phyloP scores from a whole-genome alignment of 202 grass and related monocot genomes.

The Zizania palustris region DNA sequence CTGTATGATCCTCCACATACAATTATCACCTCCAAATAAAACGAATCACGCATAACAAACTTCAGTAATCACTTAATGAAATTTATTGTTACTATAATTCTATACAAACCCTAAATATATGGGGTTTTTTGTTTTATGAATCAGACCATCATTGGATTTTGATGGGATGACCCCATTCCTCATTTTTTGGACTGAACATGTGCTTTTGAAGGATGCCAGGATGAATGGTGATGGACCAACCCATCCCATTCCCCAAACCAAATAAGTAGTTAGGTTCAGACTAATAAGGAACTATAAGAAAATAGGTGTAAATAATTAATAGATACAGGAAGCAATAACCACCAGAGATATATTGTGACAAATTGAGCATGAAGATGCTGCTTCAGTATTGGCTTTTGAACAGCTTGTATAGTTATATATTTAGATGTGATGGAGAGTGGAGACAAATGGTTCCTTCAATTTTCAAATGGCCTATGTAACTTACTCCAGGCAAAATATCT shows the following conservation, averaged over 20 bases:
- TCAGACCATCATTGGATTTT: neutral
- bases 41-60: neutral
- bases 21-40: slow-evolving; percentile 71
- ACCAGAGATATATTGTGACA: slow-evolving; percentile 15
- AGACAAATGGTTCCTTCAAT: slow-evolving; percentile 28
- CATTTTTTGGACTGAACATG: neutral
- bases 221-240: slow-evolving; percentile 2
- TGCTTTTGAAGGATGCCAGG: neutral
- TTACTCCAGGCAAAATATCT: slow-evolving; percentile 80
- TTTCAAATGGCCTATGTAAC: slow-evolving; percentile 34
- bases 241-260: neutral
- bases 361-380: slow-evolving; percentile 1
- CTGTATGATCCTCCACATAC: slow-evolving; percentile 97
- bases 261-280: neutral
- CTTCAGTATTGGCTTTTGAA: slow-evolving; percentile 23
- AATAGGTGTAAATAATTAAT: neutral
- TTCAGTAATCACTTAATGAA: slow-evolving; percentile 11
- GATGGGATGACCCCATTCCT: neutral
- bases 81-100: neutral
- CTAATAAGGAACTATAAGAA: neutral
- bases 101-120: neutral
- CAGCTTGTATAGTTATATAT: neutral
- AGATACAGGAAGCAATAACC: neutral
- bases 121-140: neutral
- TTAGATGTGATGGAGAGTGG: slow-evolving; percentile 19